Evolutionary conservation across 306 rosid genomes (phyloP).

Genomic region (Begonia peltatifolia): DNA sequence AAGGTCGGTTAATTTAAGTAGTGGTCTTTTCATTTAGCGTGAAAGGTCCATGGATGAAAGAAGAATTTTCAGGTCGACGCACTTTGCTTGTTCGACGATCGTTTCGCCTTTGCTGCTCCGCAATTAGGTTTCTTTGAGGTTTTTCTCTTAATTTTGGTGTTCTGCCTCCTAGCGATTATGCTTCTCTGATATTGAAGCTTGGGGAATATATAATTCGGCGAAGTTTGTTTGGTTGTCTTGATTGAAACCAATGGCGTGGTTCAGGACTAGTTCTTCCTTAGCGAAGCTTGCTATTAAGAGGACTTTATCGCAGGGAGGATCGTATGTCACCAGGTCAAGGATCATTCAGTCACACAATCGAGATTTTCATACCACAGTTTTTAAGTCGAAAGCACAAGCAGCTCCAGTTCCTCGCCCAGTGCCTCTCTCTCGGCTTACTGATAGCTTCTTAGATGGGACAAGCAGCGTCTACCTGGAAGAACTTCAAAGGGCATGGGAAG

Average conservation of each 20-base stretch:
- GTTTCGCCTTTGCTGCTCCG: no score
- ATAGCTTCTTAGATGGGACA: constrained; percentile 86
- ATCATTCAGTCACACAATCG: constrained; percentile 35
- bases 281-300: constrained; percentile 55
- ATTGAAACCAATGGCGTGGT: constrained; percentile 47
- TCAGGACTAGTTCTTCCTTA: constrained; percentile 55
- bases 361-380: constrained; percentile 40
- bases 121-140: no score
- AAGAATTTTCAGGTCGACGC: no score
- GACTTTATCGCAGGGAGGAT: constrained; percentile 37
- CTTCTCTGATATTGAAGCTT: no score
- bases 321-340: constrained; percentile 36
- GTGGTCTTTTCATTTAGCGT: no score
- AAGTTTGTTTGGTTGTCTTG: no score
- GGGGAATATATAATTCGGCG: no score
- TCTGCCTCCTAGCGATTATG: no score
- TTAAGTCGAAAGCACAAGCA: constrained; percentile 41
- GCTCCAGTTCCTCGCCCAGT: constrained; percentile 73
- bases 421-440: constrained; percentile 75
- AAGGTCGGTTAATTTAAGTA: no score
- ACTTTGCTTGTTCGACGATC: no score
- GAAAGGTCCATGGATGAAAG: no score
- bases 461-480: constrained; percentile 88
- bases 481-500: constrained; percentile 98
- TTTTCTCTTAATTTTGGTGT: no score